A percentile compares a stretch with the other conserved stretches of the same genome.
Evolutionary conservation across 805 yeast genomes (phyloP).

Genomic region (Sugiyamaella boreocaroliniensis): DNA sequence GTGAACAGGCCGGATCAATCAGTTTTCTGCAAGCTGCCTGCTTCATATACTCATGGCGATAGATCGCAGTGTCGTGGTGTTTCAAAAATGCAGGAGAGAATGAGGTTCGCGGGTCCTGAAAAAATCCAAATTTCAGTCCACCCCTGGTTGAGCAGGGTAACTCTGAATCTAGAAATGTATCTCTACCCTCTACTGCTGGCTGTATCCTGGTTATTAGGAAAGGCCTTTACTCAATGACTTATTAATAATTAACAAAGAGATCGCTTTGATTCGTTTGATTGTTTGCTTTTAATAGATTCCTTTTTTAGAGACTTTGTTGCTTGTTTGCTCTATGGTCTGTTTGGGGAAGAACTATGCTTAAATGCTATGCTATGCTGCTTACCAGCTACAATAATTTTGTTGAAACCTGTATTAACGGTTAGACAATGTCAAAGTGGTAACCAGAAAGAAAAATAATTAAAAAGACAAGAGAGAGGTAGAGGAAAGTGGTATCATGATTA

Average conservation of each 20-base stretch:
- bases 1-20: background rate
- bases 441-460: background rate
- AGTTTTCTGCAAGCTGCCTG: background rate
- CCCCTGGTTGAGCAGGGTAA: no score
- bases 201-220: no score
- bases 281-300: no score
- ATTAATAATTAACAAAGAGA: no score
- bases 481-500: background rate
- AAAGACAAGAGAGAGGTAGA: background rate
- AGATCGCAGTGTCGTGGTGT: slow-evolving; percentile 1
- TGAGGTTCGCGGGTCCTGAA: background rate
- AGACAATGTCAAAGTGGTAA: background rate
- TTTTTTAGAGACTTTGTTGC: no score
- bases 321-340: no score
- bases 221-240: no score
- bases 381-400: background rate
- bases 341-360: no score
- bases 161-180: no score
- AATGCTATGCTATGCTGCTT: background rate
- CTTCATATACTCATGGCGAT: background rate
- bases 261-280: no score
- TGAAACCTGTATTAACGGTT: background rate
- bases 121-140: background rate
- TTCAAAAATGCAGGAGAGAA: background rate
- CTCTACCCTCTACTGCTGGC: no score